Evolutionary conservation across 345 rosid species (phyloP).

Genomic region (Toxicodendron radicans): DNA sequence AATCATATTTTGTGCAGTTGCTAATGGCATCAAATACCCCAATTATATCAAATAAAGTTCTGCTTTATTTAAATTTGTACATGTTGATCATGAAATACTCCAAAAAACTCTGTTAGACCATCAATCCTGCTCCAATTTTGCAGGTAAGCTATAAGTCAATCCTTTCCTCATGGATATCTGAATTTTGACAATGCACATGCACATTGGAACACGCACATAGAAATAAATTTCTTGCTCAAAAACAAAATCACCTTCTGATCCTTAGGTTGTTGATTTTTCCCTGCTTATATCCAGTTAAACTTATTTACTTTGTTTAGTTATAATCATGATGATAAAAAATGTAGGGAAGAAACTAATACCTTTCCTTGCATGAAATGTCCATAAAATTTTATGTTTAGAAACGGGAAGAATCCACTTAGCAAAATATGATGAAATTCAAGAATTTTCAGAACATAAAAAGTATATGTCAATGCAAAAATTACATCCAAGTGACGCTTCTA

Average conservation of each 20-base stretch:
- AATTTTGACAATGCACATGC: background rate
- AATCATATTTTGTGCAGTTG: too few relatives aligned
- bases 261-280: background rate
- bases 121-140: background rate
- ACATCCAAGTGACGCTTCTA: background rate
- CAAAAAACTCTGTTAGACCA: background rate
- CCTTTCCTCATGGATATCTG: background rate
- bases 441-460: background rate
- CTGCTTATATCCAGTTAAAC: background rate
- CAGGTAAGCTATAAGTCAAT: background rate
- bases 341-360: background rate
- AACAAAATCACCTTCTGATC: background rate
- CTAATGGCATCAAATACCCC: too few relatives aligned
- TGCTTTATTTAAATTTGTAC: background rate
- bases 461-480: constrained; percentile 6
- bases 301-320: background rate
- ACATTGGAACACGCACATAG: background rate
- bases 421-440: background rate
- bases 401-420: background rate
- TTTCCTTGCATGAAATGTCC: background rate
- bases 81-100: background rate
- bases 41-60: too few relatives aligned
- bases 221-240: background rate
- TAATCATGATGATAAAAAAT: background rate
- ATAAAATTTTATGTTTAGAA: background rate